Conservation (phyloP, 108 stramenopile species). For the Fragilaria crotonensis region DNA sequence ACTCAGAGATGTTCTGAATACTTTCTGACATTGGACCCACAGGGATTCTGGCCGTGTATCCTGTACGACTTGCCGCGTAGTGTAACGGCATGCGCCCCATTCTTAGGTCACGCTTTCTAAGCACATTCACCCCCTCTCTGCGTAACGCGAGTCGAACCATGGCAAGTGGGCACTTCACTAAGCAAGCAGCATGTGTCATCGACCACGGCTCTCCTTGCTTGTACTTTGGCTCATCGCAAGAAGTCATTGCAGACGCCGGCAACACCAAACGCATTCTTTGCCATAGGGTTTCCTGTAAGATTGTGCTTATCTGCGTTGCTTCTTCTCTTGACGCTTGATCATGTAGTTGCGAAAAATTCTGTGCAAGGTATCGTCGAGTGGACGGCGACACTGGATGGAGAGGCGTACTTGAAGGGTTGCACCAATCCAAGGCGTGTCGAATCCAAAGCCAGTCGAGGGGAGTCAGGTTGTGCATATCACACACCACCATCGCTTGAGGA, state of each 20-base stretch:
- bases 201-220: not conserved
- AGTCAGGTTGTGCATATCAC: slow-evolving; percentile 11
- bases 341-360: slow-evolving; percentile 14
- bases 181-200: slow-evolving; percentile 12
- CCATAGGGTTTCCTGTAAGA: slow-evolving; percentile 3
- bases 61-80: slow-evolving; percentile 7
- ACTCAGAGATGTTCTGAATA: slow-evolving; percentile 6
- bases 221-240: not conserved
- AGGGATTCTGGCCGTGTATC: slow-evolving; percentile 8
- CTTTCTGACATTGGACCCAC: slow-evolving; percentile 8
- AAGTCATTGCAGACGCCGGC: slow-evolving; percentile 4
- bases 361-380: slow-evolving; percentile 8
- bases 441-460: slow-evolving; percentile 27
- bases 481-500: not conserved
- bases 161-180: slow-evolving; percentile 8
- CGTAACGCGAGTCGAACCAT: slow-evolving; percentile 8
- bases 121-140: not conserved
- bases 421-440: slow-evolving; percentile 24
- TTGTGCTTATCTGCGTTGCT: not conserved
- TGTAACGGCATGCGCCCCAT: slow-evolving; percentile 13
- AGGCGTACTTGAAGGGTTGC: slow-evolving; percentile 1
- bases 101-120: not conserved
- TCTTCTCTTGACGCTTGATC: slow-evolving; percentile 10
- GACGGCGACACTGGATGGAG: slow-evolving; percentile 12
- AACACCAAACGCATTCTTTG: slow-evolving; percentile 6